phyloP scores from a whole-genome alignment of 345 rosid genomes.

The Citrus mangshanensis region DNA sequence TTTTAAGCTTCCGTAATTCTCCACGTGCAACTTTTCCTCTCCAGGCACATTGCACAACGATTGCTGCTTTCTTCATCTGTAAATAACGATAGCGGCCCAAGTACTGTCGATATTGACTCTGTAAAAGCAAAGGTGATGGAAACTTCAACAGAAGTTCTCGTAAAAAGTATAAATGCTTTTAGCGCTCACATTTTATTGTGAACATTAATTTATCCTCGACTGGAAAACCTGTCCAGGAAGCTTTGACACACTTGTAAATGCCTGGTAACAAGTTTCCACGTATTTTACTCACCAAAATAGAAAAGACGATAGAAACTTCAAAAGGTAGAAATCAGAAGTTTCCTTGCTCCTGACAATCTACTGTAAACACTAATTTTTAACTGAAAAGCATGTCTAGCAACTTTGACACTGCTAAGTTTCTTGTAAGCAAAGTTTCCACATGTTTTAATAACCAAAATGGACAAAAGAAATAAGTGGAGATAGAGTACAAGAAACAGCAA shows the following conservation, averaged over 20 bases:
- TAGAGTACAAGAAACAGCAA: neutral
- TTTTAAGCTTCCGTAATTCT: slow-evolving; percentile 74
- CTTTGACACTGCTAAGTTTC: neutral
- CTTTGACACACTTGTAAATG: neutral
- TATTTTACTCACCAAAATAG: slow-evolving; percentile 6
- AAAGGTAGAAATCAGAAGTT: neutral
- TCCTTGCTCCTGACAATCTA: neutral
- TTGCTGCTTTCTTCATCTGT: slow-evolving; percentile 64
- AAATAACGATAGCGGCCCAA: slow-evolving; percentile 41
- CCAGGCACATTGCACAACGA: slow-evolving; percentile 75
- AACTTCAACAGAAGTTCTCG: neutral
- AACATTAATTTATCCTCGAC: neutral
- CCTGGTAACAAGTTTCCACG: neutral
- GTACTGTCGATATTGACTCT: slow-evolving; percentile 72
- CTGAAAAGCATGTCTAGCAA: neutral
- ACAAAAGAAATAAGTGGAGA: neutral
- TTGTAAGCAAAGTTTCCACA: neutral
- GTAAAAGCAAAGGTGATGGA: slow-evolving; percentile 10
- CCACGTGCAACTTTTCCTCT: slow-evolving; percentile 68
- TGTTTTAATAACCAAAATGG: neutral
- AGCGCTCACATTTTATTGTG: neutral
- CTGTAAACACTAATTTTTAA: neutral
- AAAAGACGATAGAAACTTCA: neutral
- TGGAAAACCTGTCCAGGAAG: neutral
- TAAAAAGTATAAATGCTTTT: neutral